Evolutionary conservation across 306 rosid genomes (phyloP).

Genomic region (Cucurbita maxima): DNA sequence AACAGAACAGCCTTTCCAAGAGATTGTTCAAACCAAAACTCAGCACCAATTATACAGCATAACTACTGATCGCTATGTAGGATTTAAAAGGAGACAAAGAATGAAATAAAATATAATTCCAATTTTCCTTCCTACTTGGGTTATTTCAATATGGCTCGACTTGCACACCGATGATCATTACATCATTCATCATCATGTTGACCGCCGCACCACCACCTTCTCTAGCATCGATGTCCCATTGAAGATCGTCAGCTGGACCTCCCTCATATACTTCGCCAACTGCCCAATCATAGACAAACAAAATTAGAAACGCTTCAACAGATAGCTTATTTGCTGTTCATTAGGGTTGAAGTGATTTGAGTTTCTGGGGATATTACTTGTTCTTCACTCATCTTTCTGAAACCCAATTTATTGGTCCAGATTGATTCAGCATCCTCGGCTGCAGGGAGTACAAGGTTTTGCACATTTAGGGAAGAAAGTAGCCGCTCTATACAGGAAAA

Average conservation of each 20-base stretch:
- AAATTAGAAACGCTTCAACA: background rate
- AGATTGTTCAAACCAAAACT: slow-evolving; percentile 10
- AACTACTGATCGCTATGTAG: slow-evolving; percentile 1
- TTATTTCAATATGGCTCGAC: background rate
- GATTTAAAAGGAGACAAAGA: slow-evolving; percentile 14
- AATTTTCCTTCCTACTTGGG: background rate
- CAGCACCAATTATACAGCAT: slow-evolving; percentile 11
- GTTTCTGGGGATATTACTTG: slow-evolving; percentile 24
- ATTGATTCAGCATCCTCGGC: slow-evolving; percentile 97
- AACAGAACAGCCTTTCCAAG: slow-evolving; percentile 12
- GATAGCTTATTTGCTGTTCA: background rate
- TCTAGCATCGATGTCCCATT: slow-evolving; percentile 89
- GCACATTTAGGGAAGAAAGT: slow-evolving; percentile 62
- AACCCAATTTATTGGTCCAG: slow-evolving; percentile 91
- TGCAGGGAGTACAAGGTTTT: slow-evolving; percentile 93
- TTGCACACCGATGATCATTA: background rate
- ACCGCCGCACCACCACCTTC: slow-evolving; percentile 55
- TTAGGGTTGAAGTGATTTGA: background rate
- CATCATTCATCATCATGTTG: background rate
- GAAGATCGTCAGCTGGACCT: slow-evolving; percentile 91
- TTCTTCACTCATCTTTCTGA: slow-evolving; percentile 76
- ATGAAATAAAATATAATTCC: background rate
- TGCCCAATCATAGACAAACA: slow-evolving; percentile 14
- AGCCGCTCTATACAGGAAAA: slow-evolving; percentile 80
- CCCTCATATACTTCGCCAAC: slow-evolving; percentile 60